Percentiles rank a stretch among this genome's conserved stretches.
Conservation (phyloP, 129 eudicot species). For the Solidago caesia region DNA sequence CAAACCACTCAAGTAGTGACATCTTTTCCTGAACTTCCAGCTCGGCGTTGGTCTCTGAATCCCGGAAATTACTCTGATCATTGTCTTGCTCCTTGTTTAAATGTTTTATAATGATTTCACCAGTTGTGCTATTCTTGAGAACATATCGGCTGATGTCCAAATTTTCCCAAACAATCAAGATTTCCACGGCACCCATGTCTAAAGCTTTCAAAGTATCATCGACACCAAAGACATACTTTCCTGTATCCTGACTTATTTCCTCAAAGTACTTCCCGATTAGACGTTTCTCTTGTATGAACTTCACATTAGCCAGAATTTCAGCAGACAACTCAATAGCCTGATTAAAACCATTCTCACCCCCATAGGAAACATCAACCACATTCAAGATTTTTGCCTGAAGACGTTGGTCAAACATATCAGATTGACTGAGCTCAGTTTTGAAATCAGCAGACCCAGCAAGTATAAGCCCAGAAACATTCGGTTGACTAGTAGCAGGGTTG, state of each 20-base stretch:
- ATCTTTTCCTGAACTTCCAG: conserved; percentile 37
- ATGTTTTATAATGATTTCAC: conserved; percentile 34
- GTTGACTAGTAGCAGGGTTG: conserved; percentile 46
- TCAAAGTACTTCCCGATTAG: conserved; percentile 47
- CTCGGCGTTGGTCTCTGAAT: conserved; percentile 29
- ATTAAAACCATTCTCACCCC: conserved; percentile 46
- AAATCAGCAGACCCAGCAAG: conserved; percentile 52
- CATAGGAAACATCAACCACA: conserved; percentile 45
- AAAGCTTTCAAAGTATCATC: conserved; percentile 45
- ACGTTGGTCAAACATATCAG: conserved; percentile 47
- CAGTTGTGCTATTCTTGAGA: conserved; percentile 25
- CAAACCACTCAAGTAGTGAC: conserved; percentile 42
- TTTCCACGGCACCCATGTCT: conserved; percentile 53
- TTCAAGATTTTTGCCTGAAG: conserved; percentile 40
- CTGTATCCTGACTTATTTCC: conserved; percentile 46
- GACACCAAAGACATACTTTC: conserved; percentile 14
- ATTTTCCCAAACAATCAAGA: conserved; percentile 45
- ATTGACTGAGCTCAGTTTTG: conserved; percentile 47
- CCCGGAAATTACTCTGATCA: conserved; percentile 39
- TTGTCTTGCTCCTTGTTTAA: conserved; percentile 39
- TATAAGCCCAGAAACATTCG: conserved; percentile 46
- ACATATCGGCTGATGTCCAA: conserved; percentile 32
- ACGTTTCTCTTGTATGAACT: conserved; percentile 43
- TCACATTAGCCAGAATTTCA: conserved; percentile 42
- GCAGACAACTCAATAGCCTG: conserved; percentile 44